phyloP scores from a whole-genome alignment of 352 stramenopile genomes.

The Blastocystis sp. region DNA sequence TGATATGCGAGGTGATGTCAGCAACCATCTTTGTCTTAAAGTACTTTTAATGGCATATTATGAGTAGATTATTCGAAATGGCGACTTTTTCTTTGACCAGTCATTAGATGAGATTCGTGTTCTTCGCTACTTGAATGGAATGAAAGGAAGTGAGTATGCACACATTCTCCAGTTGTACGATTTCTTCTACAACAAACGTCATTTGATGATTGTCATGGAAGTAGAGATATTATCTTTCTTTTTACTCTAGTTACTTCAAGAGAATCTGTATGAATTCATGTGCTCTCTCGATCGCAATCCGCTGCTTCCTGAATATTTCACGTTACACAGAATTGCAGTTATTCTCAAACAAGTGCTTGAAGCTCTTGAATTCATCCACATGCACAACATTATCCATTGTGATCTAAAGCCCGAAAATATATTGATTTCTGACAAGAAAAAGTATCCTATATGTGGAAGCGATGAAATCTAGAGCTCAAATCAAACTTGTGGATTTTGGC shows the following conservation, averaged over 20 bases:
- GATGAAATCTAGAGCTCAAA: slow-evolving; percentile 65
- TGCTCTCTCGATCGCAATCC: slow-evolving; percentile 71
- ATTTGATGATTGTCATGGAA: slow-evolving; percentile 89
- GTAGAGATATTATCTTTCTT: slow-evolving; percentile 72
- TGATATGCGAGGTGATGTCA: slow-evolving; percentile 18
- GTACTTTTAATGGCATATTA: slow-evolving; percentile 71
- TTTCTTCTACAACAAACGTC: slow-evolving; percentile 87
- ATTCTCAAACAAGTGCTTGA: slow-evolving; percentile 79
- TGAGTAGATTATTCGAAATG: slow-evolving; percentile 88
- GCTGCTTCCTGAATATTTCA: slow-evolving; percentile 83
- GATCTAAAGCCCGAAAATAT: slow-evolving; percentile 97
- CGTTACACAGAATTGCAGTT: slow-evolving; percentile 82
- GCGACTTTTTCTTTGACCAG: slow-evolving; percentile 99
- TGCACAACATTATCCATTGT: slow-evolving; percentile 87
- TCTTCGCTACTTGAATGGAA: slow-evolving; percentile 76
- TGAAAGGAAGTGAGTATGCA: slow-evolving; percentile 80
- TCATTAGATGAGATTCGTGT: slow-evolving; percentile 86
- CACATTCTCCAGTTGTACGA: slow-evolving; percentile 84
- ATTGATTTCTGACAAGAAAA: slow-evolving; percentile 72
- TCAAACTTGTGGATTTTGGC: slow-evolving; percentile 91
- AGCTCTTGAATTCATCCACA: slow-evolving; percentile 83
- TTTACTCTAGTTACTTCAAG: slow-evolving; percentile 77
- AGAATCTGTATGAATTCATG: slow-evolving; percentile 97
- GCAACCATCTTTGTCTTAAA: slow-evolving; percentile 85
- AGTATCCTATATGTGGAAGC: background rate